These are phyloP conservation scores for Ascochyta viciae-villosae DNA, from an alignment of 2,329 filamentous ascomycete genomes.

Conservation along the genomic window DNA sequence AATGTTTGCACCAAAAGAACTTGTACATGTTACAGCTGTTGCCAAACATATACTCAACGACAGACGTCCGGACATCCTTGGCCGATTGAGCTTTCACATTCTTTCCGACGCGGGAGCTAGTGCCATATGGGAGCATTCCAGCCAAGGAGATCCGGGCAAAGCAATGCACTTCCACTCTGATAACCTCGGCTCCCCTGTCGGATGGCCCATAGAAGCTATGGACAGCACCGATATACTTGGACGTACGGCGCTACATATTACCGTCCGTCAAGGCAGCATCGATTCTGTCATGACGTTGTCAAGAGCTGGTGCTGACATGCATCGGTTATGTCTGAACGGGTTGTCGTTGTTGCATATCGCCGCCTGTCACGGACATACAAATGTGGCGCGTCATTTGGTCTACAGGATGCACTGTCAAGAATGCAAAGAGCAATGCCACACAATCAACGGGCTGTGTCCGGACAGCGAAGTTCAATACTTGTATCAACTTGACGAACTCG, in stretches of 20 bases:
- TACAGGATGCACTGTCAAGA: not conserved
- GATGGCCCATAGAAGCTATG: not conserved
- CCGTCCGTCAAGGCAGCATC: not conserved
- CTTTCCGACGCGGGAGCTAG: not conserved
- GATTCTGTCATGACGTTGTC: not conserved
- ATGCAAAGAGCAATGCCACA: not conserved
- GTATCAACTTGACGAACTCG: not conserved
- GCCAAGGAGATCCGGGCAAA: no score
- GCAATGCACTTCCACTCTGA: no score
- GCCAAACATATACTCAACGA: not conserved
- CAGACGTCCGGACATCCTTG: not conserved
- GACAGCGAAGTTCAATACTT: not conserved
- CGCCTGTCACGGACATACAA: not conserved
- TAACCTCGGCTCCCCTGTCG: no score
- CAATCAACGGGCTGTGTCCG: no score
- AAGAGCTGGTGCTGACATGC: not conserved
- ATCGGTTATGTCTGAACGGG: not conserved
- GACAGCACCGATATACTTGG: not conserved
- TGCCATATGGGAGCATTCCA: not conserved
- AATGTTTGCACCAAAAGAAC: not conserved
- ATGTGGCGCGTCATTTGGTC: not conserved
- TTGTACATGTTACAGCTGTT: not conserved
- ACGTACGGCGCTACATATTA: not conserved
- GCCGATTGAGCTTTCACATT: not conserved
- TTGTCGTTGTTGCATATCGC: constrained; percentile 1